phyloP scores from a whole-genome alignment of 2,329 filamentous ascomycete genomes.

The Diplocarpon mali region DNA sequence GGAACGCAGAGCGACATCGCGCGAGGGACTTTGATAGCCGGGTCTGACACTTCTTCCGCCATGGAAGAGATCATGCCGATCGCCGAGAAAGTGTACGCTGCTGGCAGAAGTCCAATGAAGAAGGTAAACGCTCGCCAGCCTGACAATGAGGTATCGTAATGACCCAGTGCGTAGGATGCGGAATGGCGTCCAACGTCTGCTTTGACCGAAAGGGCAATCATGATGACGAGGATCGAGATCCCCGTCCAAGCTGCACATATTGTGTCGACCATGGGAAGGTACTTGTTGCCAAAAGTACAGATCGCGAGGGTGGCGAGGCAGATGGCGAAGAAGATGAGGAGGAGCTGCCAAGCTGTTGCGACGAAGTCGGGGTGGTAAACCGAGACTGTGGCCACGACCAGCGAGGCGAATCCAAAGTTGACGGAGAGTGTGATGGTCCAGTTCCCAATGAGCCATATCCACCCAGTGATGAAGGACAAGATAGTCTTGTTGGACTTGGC shows the following conservation, averaged over 20 bases:
- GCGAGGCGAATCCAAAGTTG: slow-evolving; percentile 57
- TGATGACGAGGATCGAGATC: slow-evolving; percentile 43
- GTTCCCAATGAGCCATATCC: slow-evolving; percentile 69
- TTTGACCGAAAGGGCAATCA: slow-evolving; percentile 44
- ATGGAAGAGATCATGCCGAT: slow-evolving; percentile 52
- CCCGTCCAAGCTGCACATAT: slow-evolving; percentile 45
- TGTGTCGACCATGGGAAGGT: slow-evolving; percentile 52
- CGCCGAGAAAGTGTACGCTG: slow-evolving; percentile 47
- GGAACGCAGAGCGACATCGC: slow-evolving; percentile 38
- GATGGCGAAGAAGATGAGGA: slow-evolving; percentile 60
- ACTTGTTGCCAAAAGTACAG: slow-evolving; percentile 55
- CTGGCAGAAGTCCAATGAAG: slow-evolving; percentile 50
- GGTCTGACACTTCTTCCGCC: slow-evolving; percentile 47
- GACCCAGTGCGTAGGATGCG: slow-evolving; percentile 39
- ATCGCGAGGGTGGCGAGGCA: slow-evolving; percentile 54
- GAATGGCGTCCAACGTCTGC: slow-evolving; percentile 42
- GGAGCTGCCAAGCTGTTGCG: slow-evolving; percentile 51
- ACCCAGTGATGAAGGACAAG: slow-evolving; percentile 62
- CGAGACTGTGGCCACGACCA: slow-evolving; percentile 39
- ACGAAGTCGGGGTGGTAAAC: slow-evolving; percentile 44
- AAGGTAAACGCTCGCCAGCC: slow-evolving; percentile 51
- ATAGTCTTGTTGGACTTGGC: slow-evolving; percentile 48
- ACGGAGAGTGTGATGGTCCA: slow-evolving; percentile 76
- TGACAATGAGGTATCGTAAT: slow-evolving; percentile 44
- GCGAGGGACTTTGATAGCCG: slow-evolving; percentile 36